These are phyloP conservation scores for Ustilago sp. DNA, from an alignment of 1,284 basidiomycete species.

Conservation along the genomic window DNA sequence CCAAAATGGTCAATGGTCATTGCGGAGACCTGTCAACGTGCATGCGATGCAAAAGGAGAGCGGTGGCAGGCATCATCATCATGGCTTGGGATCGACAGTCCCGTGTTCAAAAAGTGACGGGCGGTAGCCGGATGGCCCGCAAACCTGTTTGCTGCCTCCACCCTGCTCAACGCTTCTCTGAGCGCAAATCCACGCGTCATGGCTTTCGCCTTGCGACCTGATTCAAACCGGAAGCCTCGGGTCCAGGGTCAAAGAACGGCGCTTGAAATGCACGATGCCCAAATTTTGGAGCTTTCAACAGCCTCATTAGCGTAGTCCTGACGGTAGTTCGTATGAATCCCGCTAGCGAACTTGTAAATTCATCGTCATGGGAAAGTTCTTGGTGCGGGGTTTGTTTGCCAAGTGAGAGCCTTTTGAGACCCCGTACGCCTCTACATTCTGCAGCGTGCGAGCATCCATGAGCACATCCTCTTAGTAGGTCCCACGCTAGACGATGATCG, in stretches of 20 bases:
- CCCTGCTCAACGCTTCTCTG: background rate
- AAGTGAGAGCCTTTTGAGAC: background rate
- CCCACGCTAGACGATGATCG: background rate
- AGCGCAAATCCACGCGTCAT: conserved; percentile 16
- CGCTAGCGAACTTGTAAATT: background rate
- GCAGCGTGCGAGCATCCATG: background rate
- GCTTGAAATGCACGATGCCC: conserved; percentile 18
- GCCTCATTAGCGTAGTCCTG: background rate
- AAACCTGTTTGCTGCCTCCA: background rate
- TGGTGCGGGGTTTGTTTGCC: conserved; percentile 1
- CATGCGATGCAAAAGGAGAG: conserved; percentile 12
- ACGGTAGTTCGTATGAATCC: background rate
- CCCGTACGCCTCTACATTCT: background rate
- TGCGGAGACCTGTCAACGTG: conserved; percentile 11
- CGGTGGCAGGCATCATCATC: background rate
- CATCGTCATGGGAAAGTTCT: conserved; percentile 10
- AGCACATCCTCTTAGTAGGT: background rate
- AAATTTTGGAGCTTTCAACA: conserved; percentile 21
- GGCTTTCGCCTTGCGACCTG: background rate
- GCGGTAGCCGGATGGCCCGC: background rate
- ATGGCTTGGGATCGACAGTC: conserved; percentile 8
- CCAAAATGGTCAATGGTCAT: background rate
- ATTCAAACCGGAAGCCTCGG: background rate
- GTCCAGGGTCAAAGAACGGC: conserved; percentile 1
- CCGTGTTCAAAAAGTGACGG: background rate